These are phyloP conservation scores for Ceratobasidium sp. DNA, from an alignment of 1,284 basidiomycete species.

Conservation along the genomic window DNA sequence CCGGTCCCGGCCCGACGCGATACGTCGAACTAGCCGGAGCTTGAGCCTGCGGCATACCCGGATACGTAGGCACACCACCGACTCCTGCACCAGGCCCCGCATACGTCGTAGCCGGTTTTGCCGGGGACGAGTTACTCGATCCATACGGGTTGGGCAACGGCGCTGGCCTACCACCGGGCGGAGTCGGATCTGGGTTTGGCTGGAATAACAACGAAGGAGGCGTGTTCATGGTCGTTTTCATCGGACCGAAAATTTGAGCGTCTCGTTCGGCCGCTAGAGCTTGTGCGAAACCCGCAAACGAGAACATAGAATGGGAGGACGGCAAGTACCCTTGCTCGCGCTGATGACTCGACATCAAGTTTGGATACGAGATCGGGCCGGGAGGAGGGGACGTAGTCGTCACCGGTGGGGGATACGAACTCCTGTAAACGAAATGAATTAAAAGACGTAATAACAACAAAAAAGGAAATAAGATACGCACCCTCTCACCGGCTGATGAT, in stretches of 20 bases:
- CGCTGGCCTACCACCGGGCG: constrained; percentile 50
- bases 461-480: constrained; percentile 11
- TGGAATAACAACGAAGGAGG: constrained; percentile 53
- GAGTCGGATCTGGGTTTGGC: constrained; percentile 48
- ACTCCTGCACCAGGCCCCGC: background rate
- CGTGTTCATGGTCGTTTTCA: constrained; percentile 49
- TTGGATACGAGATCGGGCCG: constrained; percentile 32
- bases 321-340: constrained; percentile 76
- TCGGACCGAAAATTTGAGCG: constrained; percentile 52
- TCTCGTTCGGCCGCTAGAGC: constrained; percentile 36
- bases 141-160: constrained; percentile 51
- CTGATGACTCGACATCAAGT: constrained; percentile 76
- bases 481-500: constrained; percentile 29
- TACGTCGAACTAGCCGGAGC: background rate
- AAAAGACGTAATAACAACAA: background rate
- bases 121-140: constrained; percentile 47
- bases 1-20: constrained; percentile 59
- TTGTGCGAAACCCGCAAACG: constrained; percentile 33
- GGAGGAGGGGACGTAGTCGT: constrained; percentile 41
- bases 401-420: constrained; percentile 40
- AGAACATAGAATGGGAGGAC: constrained; percentile 69
- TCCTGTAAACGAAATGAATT: constrained; percentile 2
- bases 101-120: constrained; percentile 30
- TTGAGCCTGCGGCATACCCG: constrained; percentile 10
- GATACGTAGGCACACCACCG: background rate